Evolutionary conservation across 495 filamentous ascomycete genomes (phyloP).

Genomic region (Penicillium atrosanguineum): DNA sequence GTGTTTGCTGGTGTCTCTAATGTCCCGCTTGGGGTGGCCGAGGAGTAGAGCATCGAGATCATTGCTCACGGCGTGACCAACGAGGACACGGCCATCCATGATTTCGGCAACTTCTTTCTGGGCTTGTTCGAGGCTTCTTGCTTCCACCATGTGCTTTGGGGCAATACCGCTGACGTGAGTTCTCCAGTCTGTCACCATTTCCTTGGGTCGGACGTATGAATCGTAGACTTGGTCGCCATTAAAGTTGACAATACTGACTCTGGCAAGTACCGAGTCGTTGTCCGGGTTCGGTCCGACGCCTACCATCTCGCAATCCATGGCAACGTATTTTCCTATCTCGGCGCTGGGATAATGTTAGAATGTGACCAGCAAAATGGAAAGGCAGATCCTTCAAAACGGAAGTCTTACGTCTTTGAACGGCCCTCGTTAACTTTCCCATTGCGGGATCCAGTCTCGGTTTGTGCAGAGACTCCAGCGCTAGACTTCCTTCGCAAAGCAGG

Average conservation of each 20-base stretch:
- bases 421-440: constrained; percentile 51
- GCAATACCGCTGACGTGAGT: constrained; percentile 80
- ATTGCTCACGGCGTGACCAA: constrained; percentile 88
- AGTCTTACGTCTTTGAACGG: constrained; percentile 42
- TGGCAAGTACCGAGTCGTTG: constrained; percentile 68
- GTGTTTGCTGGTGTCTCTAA: constrained; percentile 82
- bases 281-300: constrained; percentile 72
- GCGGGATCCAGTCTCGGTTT: constrained; percentile 16
- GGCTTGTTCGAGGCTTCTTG: constrained; percentile 68
- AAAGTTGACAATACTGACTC: constrained; percentile 87
- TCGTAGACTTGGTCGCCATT: constrained; percentile 89
- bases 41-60: constrained; percentile 77
- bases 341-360: constrained; percentile 27
- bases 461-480: constrained; percentile 12
- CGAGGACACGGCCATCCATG: constrained; percentile 67
- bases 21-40: constrained; percentile 69
- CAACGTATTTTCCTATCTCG: constrained; percentile 80
- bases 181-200: constrained; percentile 81
- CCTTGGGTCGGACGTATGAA: constrained; percentile 76
- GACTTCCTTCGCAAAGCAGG: constrained; percentile 27
- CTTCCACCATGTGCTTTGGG: constrained; percentile 63
- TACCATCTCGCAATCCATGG: constrained; percentile 98
- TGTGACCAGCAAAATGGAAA: neutral
- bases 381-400: neutral
- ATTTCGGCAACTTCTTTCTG: constrained; percentile 71